phyloP scores from a whole-genome alignment of 2,329 filamentous ascomycete genomes.

The Aspergillus viridinutans region DNA sequence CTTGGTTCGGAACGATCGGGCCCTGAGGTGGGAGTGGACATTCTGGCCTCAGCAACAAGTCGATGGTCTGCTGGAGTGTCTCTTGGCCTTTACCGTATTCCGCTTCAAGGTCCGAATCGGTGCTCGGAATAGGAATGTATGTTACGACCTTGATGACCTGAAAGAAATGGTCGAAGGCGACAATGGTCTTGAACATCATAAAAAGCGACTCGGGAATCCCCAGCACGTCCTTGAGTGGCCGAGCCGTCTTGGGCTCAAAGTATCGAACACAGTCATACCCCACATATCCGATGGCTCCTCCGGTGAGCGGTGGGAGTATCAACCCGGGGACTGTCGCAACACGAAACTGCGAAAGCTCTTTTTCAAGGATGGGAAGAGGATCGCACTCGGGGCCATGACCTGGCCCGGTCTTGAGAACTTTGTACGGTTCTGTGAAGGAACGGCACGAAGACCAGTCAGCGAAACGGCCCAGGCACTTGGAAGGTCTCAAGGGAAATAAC shows the following conservation, averaged over 20 bases:
- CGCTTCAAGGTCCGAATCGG: conserved; percentile 55
- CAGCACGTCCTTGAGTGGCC: conserved; percentile 82
- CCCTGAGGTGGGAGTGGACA: conserved; percentile 73
- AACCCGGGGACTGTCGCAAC: conserved; percentile 81
- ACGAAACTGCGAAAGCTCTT: conserved; percentile 71
- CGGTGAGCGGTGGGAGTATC: conserved; percentile 77
- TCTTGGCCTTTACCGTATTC: conserved; percentile 66
- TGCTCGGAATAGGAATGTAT: conserved; percentile 68
- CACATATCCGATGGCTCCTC: conserved; percentile 92
- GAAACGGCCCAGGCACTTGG: background rate
- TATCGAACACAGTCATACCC: conserved; percentile 97
- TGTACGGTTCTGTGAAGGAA: conserved; percentile 53
- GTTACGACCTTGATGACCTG: conserved; percentile 91
- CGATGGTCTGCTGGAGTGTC: conserved; percentile 63
- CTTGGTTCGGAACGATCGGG: conserved; percentile 66
- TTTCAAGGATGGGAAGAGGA: conserved; percentile 76
- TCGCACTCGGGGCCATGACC: conserved; percentile 81
- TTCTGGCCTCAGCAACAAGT: conserved; percentile 67
- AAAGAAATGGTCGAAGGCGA: conserved; percentile 93
- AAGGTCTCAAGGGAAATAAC: background rate
- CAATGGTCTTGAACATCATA: conserved; percentile 92
- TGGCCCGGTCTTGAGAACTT: conserved; percentile 81
- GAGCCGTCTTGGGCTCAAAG: conserved; percentile 94
- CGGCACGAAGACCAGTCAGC: conserved; percentile 6
- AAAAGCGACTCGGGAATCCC: conserved; percentile 90